Evolutionary conservation across 2,329 filamentous ascomycete species (phyloP), one percentile per base, ranked within the genome.

Genomic region (Microdochium bolleyi): DNA sequence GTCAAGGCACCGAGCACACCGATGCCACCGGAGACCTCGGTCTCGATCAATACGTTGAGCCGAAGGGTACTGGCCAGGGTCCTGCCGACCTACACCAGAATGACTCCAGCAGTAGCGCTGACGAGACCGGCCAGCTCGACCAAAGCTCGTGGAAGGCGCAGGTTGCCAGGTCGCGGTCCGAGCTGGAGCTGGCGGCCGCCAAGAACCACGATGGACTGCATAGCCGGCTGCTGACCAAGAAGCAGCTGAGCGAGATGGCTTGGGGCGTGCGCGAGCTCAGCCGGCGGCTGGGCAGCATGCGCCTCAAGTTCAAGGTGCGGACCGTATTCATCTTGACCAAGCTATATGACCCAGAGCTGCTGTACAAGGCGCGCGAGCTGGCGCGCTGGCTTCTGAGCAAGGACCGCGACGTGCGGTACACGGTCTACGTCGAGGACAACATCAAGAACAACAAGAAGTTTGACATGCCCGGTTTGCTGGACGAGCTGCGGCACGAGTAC

Each of bases 191-290:
- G 11, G 56, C 62, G 21, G 57, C 63, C 25, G 52, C 21, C 41
- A 46, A 61, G 24, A 61, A 64, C 30, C 53, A 61, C 22, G 59
- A 68, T 30, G 60, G 55, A 7, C 60, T 78, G 44, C 78, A 81
- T 62, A 83, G 79, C 54, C 81, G 92, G n/a, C 80, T 96, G 50
- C 77, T 97, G 59, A 96, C 92, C 1, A 97, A 97, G 74, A 91
- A 89, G 67, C 90, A 99, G 69, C 77, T 99, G 44, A 91, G 88
- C 14, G 94, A 97, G 62, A 97, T 99, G 92, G 92, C 92, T 0
- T 92, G 92, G 83, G 92, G 92, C 24, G 94, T 97, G 54, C 80
- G 94, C 49, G 90, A 96, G 69, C 74, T 99, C 54, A 92, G 89
- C 27, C 88, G 95, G 64, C 87, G 89, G 55, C 73, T 97, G 54